Evolutionary conservation across 768 basidiomycete species (phyloP).

Genomic region (Termitomyces sp.): DNA sequence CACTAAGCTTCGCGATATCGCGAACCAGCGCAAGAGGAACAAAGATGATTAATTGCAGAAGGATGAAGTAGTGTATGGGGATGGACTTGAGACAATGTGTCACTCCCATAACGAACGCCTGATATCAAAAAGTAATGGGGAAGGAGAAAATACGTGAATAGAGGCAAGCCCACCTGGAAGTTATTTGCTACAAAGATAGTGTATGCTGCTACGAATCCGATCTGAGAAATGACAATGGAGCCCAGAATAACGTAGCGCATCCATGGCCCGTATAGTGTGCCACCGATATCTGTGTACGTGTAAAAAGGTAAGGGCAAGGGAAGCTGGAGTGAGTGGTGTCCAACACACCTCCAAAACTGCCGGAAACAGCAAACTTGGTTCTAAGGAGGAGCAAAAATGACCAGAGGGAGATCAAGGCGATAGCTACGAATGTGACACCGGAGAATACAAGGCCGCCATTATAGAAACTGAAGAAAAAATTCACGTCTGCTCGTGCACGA

Average conservation of each 20-base stretch:
- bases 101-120: conserved; percentile 81
- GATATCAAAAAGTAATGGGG: conserved; percentile 10
- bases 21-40: conserved; percentile 86
- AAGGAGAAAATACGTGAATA: not conserved
- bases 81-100: conserved; percentile 67
- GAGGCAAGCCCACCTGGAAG: conserved; percentile 40
- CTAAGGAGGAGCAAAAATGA: conserved; percentile 89
- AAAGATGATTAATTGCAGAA: conserved; percentile 81
- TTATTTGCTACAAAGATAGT: conserved; percentile 96
- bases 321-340: conserved; percentile 20
- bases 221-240: conserved; percentile 85
- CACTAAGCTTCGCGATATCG: conserved; percentile 91
- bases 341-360: conserved; percentile 80
- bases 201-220: conserved; percentile 88
- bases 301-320: not conserved
- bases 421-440: conserved; percentile 62
- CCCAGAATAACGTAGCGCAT: conserved; percentile 87
- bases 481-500: not conserved
- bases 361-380: conserved; percentile 84
- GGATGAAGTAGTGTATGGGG: conserved; percentile 75
- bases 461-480: conserved; percentile 59
- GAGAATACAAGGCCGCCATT: conserved; percentile 97
- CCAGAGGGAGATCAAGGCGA: conserved; percentile 85
- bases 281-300: conserved; percentile 74
- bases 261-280: conserved; percentile 84